A percentile compares a stretch with the other conserved stretches of the same genome.
Conservation (phyloP, 1,139 yeast genomes). For the Sugiyamaella pinicola region DNA sequence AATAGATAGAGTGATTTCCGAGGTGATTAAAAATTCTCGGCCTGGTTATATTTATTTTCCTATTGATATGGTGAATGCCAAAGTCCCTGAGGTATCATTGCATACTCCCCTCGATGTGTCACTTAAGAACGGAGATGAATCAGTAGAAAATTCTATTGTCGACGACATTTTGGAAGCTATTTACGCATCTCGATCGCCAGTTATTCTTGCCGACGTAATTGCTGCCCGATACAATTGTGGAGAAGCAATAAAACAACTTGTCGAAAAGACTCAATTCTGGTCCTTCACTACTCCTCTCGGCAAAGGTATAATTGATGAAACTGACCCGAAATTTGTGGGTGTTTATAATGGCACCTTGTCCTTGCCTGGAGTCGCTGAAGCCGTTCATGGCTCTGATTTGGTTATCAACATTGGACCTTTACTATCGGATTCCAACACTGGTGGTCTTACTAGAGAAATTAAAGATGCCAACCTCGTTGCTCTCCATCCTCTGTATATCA, state of each 20-base stretch:
- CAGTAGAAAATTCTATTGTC: constrained; percentile 47
- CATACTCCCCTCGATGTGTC: constrained; percentile 38
- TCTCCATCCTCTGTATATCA: constrained; percentile 51
- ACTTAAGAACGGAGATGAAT: constrained; percentile 28
- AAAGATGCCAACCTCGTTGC: constrained; percentile 42
- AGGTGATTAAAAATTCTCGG: constrained; percentile 58
- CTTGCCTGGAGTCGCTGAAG: constrained; percentile 47
- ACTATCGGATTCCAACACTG: constrained; percentile 48
- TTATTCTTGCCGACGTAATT: constrained; percentile 66
- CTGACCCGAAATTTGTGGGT: constrained; percentile 60
- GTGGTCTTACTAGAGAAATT: constrained; percentile 46
- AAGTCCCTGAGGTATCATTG: constrained; percentile 46
- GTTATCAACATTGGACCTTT: constrained; percentile 48
- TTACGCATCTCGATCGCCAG: constrained; percentile 57
- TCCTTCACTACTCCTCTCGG: constrained; percentile 54
- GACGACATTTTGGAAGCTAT: constrained; percentile 52
- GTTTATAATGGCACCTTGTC: constrained; percentile 60
- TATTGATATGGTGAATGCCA: constrained; percentile 58
- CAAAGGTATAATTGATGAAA: constrained; percentile 65
- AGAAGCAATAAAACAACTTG: constrained; percentile 49
- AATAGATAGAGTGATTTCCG: constrained; percentile 64
- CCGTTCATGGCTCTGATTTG: constrained; percentile 43
- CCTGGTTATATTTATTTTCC: constrained; percentile 86
- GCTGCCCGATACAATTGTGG: constrained; percentile 57
- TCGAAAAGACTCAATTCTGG: constrained; percentile 50